phyloP scores from a whole-genome alignment of 139 green algal genomes.

The Yamagishiella unicocca region DNA sequence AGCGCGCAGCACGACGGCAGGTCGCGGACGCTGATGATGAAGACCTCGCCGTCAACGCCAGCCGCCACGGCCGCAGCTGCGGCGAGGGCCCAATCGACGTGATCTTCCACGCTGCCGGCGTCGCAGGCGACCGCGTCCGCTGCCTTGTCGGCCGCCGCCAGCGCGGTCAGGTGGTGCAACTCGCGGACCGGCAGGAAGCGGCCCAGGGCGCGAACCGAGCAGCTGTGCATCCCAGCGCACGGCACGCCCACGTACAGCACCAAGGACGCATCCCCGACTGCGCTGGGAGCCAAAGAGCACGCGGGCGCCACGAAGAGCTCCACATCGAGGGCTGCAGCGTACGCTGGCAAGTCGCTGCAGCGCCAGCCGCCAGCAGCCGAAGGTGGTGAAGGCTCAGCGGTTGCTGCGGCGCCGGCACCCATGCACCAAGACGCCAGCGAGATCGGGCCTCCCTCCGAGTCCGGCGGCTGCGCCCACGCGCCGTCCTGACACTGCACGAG shows the following conservation, averaged over 20 bases:
- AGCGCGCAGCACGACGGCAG: neutral
- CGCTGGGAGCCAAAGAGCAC: neutral
- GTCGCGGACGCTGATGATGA: neutral
- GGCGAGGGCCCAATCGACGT: neutral
- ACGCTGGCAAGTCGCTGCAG: neutral
- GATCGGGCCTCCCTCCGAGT: too few relatives aligned
- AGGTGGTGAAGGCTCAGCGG: too few relatives aligned
- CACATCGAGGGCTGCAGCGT: neutral
- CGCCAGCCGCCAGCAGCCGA: too few relatives aligned
- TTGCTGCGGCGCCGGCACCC: too few relatives aligned
- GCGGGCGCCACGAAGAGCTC: neutral
- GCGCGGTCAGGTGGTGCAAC: neutral
- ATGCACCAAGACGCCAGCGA: too few relatives aligned
- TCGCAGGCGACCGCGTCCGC: neutral
- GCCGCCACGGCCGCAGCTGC: neutral
- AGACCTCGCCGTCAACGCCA: neutral
- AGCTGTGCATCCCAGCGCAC: neutral
- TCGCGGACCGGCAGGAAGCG: neutral
- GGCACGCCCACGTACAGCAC: neutral
- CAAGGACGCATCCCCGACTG: neutral
- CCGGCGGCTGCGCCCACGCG: neutral
- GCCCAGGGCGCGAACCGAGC: slow-evolving; percentile 22
- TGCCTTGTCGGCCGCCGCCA: neutral
- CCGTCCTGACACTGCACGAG: neutral
- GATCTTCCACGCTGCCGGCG: neutral